Base-by-base conservation (phyloP, 1,284 basidiomycete genomes). In the Marasmius tenuissimus region DNA sequence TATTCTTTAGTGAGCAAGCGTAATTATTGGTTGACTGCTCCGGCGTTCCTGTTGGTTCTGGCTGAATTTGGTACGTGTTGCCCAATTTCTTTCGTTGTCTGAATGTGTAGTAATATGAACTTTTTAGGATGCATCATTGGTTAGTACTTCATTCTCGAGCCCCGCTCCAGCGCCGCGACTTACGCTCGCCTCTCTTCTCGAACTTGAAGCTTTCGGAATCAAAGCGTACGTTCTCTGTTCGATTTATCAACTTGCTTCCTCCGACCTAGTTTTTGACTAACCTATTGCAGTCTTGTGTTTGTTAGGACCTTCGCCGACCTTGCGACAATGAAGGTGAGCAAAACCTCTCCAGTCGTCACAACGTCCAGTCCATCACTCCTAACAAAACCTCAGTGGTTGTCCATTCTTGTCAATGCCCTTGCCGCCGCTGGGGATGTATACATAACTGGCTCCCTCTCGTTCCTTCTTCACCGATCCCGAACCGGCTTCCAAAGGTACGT, bases 351-450 rank as follows among this genome's bases (percentile, higher is more conserved):
- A 67, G 27, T 27, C 27, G 27, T 27, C 27, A 27, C 4, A 72
- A 61, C 45, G 63, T 61, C 38, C 55, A 59, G 18, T 52, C 34
- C 35, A 57, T 67, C 4, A 60, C 64, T 4, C 20, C 22, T 33
- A 34, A 1, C 8, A 33, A 27, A 6, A 1, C 27, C 48, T 61
- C 59, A 78, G 74, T 65, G 68, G 5, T 64, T 84, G 33, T 80
- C 82, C 0, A 77, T 78, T 62, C 64, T 78, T 20, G 73, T 83
- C 65, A 85, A 84, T 63, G 77, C 71, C 0, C 67, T 79, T 14
- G 75, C 81, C 0, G 78, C 77, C 0, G 73, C 70, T 9, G 76
- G 75, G 1, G 81, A 85, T 38, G 66, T 81, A 8, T 58, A 78
- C 20, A 82, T 84, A 22, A 77, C 83, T 0, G 53, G 63, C 8